Evolutionary conservation across 331 rosid genomes (phyloP), one percentile per base, ranked within the genome.

Genomic region (Pyracantha coccinea): DNA sequence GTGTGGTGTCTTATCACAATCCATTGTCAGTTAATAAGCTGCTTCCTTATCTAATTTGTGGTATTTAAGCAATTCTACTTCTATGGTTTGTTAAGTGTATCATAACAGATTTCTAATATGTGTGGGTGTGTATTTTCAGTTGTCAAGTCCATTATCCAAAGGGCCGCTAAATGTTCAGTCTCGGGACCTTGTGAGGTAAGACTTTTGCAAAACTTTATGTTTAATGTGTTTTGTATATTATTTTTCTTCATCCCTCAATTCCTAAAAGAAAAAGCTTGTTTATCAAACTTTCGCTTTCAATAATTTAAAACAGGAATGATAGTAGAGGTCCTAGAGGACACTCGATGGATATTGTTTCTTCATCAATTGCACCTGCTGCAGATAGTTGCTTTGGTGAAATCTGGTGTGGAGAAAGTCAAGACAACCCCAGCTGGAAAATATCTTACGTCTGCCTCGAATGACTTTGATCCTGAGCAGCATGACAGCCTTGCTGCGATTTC

Each of bases 381-480:
- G 91, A 88, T 81, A 88, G 91, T 92, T 83, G 96, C 99, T 72
- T 23, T 95, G 78, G 97, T 95, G 71, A 95, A 92, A 81, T 71
- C 91, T 71, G 91, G 92, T 77, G 74, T 87, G 27, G 98, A 90
- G 23, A 80, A 85, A 68, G 84, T 82, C 63, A 90, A 90, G 84
- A 85, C 88, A 62, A 95, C 98, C 71, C 99, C 99, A 53, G 99
- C 99, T 7, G 99, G 99, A 79, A 98, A 95, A 86, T 95, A 95
- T 88, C 97, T 95, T 77, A 95, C 99, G 70, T 77, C 96, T 84
- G 97, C 99, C 52, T 73, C 92, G 78, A 92, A 90, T 83, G 97
- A 95, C 67, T 90, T 95, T 72, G 96, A 95, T 84, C 97, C 97
- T 71, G 99, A 90, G 72, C 99, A 88, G 84, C 85, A 88, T 84